Percentiles rank a stretch among this genome's conserved stretches.
phyloP scores from a whole-genome alignment of 192 early-diverging fungal genomes.

The Umbelopsis sp. region DNA sequence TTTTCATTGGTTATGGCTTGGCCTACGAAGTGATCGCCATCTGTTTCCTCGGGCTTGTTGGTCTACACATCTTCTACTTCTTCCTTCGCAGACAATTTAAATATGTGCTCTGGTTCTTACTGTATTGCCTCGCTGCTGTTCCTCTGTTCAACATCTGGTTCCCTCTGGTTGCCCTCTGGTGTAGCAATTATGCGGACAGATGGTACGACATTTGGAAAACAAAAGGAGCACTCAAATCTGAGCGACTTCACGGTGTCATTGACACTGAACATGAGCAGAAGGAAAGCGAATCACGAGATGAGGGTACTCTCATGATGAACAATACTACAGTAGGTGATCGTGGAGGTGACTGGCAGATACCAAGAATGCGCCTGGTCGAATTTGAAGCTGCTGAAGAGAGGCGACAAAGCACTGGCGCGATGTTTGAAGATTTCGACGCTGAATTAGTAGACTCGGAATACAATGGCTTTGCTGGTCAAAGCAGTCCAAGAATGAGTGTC shows the following conservation, averaged over 20 bases:
- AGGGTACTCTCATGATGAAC: not conserved
- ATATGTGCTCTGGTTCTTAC: slow-evolving; percentile 38
- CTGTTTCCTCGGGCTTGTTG: slow-evolving; percentile 25
- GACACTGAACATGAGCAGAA: slow-evolving; percentile 22
- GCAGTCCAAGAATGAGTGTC: slow-evolving; percentile 8
- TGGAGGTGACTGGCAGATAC: slow-evolving; percentile 16
- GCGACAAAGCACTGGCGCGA: not conserved
- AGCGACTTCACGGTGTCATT: slow-evolving; percentile 35
- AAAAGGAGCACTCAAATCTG: not conserved
- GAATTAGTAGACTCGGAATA: slow-evolving; percentile 35
- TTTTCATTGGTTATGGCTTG: slow-evolving; percentile 23
- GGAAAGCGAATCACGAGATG: not conserved
- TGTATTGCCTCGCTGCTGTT: slow-evolving; percentile 32
- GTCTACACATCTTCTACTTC: slow-evolving; percentile 39
- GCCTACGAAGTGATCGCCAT: slow-evolving; percentile 31
- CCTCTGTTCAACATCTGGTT: slow-evolving; percentile 43
- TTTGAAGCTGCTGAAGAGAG: slow-evolving; percentile 35
- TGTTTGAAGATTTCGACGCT: slow-evolving; percentile 26
- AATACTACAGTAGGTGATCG: not conserved
- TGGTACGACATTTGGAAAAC: slow-evolving; percentile 49
- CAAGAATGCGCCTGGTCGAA: slow-evolving; percentile 27
- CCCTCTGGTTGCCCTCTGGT: slow-evolving; percentile 36
- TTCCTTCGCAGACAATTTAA: slow-evolving; percentile 36
- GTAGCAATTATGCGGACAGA: slow-evolving; percentile 24
- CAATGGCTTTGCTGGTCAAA: slow-evolving; percentile 30